phyloP scores from a whole-genome alignment of 1,284 basidiomycete genomes.

The Prillingera fragicola region DNA sequence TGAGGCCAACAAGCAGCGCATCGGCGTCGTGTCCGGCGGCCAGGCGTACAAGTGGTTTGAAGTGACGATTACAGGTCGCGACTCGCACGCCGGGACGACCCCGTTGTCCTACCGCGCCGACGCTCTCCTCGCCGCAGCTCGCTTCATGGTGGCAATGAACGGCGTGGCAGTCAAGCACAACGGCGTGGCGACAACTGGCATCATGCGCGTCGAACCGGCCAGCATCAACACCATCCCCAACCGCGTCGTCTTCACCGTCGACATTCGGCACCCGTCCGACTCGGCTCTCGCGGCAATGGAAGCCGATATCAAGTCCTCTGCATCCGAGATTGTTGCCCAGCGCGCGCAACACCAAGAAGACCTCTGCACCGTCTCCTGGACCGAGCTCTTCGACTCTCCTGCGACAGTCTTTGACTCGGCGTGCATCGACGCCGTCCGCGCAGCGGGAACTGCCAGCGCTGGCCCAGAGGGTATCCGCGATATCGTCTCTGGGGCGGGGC shows the following conservation, averaged over 20 bases:
- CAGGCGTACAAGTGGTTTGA: slow-evolving; percentile 33
- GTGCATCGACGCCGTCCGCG: slow-evolving; percentile 12
- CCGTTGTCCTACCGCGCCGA: slow-evolving; percentile 24
- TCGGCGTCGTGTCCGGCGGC: slow-evolving; percentile 25
- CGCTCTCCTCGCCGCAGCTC: slow-evolving; percentile 14
- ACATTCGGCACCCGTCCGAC: slow-evolving; percentile 22
- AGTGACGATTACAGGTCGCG: slow-evolving; percentile 21
- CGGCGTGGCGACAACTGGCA: slow-evolving; percentile 23
- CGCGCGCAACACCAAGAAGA: slow-evolving; percentile 1
- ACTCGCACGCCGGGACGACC: slow-evolving; percentile 29
- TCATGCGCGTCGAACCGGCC: slow-evolving; percentile 12
- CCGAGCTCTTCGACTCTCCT: slow-evolving; percentile 11
- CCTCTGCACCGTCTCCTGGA: slow-evolving; percentile 5
- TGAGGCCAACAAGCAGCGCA: slow-evolving; percentile 12
- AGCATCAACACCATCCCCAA: slow-evolving; percentile 25
- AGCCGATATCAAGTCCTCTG: slow-evolving; percentile 6
- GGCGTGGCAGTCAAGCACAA: slow-evolving; percentile 10
- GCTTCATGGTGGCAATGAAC: slow-evolving; percentile 16
- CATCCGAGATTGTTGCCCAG: slow-evolving; percentile 1
- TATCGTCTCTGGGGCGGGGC: slow-evolving; percentile 20
- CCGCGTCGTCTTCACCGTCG: slow-evolving; percentile 21
- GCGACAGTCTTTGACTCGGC: slow-evolving; percentile 8
- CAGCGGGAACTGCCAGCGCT: slow-evolving; percentile 3
- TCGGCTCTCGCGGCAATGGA: slow-evolving; percentile 14
- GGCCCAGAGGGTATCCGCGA: slow-evolving; percentile 1